Base-by-base conservation (phyloP, 768 basidiomycete genomes). In the Filobasidium floriforme region DNA sequence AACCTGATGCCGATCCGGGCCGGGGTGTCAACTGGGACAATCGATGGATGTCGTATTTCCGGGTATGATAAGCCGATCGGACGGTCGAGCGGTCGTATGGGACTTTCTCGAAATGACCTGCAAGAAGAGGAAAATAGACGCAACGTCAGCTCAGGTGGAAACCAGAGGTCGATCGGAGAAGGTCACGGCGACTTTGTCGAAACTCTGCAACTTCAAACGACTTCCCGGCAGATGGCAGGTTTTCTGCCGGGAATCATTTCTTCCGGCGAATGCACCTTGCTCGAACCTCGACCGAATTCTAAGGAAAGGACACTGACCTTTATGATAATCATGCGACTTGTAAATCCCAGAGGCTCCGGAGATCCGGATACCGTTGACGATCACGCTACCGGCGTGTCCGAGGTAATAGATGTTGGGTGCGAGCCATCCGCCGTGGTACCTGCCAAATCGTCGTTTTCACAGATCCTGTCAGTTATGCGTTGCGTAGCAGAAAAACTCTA, bases 321-420 rank as follows among this genome's bases (percentile, higher is more conserved):
- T 81, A 60, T 76, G 78, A 72, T 89, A 97, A 76, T 96, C 87
- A 51, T 86, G 82, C 0, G 75, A 75, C 69, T 92, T 92, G 81
- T 87, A 96, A 60, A 97, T 98, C 26, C 96, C 94, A 11, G 91
- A 94, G 1, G 88, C 86, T 3, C 96, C 96, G 22, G 89, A 87
- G 52, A 99, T 89, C 9, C 90, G 84, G 24, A 97, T 69, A 0
- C 92, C 93, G 72, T 94, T 88, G 29, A 96, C 86, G 41, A 87
- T 84, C 0, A 99, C 83, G 61, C 89, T 89, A 0, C 93, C 93
- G 1, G 92, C 91, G 73, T 88, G 85, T 0, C 96, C 96, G 1
- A 99, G 84, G 77, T 89, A 98, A 79, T 96, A 99, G 62, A 99
- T 93, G 74, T 96, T 93, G 0, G 89, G 89, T 0, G 94, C 96